Evolutionary conservation across 1,284 basidiomycete genomes (phyloP), one percentile per base, ranked within the genome.

Genomic region (Fomitopsis schrenkii): DNA sequence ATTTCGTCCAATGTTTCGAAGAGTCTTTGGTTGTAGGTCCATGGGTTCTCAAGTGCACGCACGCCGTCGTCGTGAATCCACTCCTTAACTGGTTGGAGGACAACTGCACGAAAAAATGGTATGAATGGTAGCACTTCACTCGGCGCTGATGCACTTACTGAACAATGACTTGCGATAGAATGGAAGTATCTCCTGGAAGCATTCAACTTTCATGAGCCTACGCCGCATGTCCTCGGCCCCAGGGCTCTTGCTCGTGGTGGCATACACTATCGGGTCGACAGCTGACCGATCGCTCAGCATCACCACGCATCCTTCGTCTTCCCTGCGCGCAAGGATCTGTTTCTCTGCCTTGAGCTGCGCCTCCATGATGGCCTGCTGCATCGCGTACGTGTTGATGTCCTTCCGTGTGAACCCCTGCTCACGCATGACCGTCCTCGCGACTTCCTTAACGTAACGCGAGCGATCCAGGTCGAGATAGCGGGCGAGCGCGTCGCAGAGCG

Each of bases 11-110:
- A 70, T 3, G 80, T 63, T 1, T 63, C 46, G 26, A 73, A 70
- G 62, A 80, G 85, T 28, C 76, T 68, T 15, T 72, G 63, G 38
- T 79, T 70, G 55, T 80, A 82, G 30, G 71, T 71, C 17, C 73
- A 74, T 41, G 83, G 79, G 52, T 85, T 75, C 22, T 85, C 82
- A 61, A 85, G 65, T 55, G 75, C 80, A 6, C 86, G 79, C 40
- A 87, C 76, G 1, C 86, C 87, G 63, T 88, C 87, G 64, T 88
- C 87, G 1, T 80, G 73, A 36, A 84, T 40, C 86, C 86, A 88
- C 59, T 83, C 84, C 12, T 71, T 63, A 15, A 88, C 80, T 0
- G 84, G 83, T 3, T 71, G 73, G n/a, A 88, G 72, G 22, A 88
- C 75, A 9, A 88, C 68, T 71, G 30, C 22, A 17, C 33, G n/a